These are phyloP conservation scores for Coemansia sp. DNA, from an alignment of 192 early-diverging fungal genomes.

Conservation along the genomic window DNA sequence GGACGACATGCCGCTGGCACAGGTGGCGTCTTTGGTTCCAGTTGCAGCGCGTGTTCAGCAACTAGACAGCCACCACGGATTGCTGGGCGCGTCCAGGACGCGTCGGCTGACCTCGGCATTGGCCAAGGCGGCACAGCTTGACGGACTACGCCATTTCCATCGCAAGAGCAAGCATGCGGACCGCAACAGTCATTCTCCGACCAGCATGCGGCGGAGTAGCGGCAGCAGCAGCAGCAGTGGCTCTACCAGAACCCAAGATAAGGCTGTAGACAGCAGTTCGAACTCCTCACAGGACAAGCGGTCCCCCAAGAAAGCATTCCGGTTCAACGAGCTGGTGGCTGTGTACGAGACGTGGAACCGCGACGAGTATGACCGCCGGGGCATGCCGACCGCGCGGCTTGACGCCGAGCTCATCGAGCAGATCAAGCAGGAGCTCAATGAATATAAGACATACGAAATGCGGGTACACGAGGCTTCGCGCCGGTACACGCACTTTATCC, in stretches of 20 bases:
- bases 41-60: conserved; percentile 1
- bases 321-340: conserved; percentile 53
- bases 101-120: conserved; percentile 28
- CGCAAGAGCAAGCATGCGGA: conserved; percentile 16
- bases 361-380: conserved; percentile 84
- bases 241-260: background rate
- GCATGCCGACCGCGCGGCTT: conserved; percentile 71
- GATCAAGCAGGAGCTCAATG: conserved; percentile 93
- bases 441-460: conserved; percentile 92
- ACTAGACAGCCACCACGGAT: background rate
- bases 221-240: conserved; percentile 7
- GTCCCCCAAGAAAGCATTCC: conserved; percentile 20
- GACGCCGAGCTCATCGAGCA: conserved; percentile 78
- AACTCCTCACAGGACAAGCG: background rate
- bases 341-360: conserved; percentile 67
- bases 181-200: background rate
- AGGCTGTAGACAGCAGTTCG: background rate
- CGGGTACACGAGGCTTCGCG: conserved; percentile 75
- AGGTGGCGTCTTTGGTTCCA: conserved; percentile 10
- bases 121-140: conserved; percentile 23
- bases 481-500: conserved; percentile 68
- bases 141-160: conserved; percentile 24
- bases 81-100: conserved; percentile 2
- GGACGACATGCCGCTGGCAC: conserved; percentile 23
- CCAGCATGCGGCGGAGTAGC: background rate